Evolutionary conservation across 2,329 filamentous ascomycete species (phyloP).

Genomic region (Diplodia mutila): DNA sequence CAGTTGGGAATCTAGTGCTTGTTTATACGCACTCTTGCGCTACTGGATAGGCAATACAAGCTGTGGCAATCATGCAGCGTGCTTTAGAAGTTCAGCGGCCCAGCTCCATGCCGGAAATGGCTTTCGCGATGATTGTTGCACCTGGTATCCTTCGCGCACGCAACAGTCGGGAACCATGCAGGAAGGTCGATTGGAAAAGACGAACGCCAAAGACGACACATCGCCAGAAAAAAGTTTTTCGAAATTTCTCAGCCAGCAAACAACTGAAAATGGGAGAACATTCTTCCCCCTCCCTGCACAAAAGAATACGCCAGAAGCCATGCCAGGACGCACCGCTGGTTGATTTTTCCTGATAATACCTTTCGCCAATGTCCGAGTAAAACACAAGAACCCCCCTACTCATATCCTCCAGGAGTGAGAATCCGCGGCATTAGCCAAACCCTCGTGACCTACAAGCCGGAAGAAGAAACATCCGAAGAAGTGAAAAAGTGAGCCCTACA

Average conservation of each 20-base stretch:
- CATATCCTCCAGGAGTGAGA: background rate
- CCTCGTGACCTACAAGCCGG: slow-evolving; percentile 2
- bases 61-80: background rate
- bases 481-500: background rate
- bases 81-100: background rate
- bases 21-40: too few relatives aligned
- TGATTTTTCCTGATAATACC: background rate
- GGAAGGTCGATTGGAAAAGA: background rate
- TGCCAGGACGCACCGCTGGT: slow-evolving; percentile 12
- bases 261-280: background rate
- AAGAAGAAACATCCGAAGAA: background rate
- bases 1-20: too few relatives aligned
- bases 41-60: background rate
- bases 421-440: background rate
- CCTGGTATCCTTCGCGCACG: background rate
- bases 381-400: background rate
- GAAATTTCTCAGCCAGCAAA: background rate
- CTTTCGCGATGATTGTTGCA: background rate
- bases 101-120: background rate
- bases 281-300: background rate
- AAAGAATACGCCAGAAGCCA: slow-evolving; percentile 17
- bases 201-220: background rate
- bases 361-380: background rate
- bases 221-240: background rate
- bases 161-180: background rate